A percentile compares a stretch with the other conserved stretches of the same genome.
These are phyloP conservation scores for Aspergillus calidoustus DNA, from an alignment of 2,329 filamentous ascomycete species.

Conservation along the genomic window DNA sequence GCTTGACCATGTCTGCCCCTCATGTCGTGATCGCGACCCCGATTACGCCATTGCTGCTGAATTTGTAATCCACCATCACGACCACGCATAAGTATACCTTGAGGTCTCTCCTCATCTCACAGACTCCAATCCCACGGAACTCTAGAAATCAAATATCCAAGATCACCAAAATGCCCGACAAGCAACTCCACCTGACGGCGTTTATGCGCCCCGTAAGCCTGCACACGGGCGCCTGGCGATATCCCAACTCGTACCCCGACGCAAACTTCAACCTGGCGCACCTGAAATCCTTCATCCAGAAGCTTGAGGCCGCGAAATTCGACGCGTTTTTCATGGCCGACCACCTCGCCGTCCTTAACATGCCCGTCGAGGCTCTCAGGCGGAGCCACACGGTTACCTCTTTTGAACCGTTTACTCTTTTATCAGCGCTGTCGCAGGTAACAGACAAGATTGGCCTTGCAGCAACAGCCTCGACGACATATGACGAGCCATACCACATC, in stretches of 20 bases:
- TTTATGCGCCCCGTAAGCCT: constrained; percentile 64
- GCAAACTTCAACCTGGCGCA: constrained; percentile 63
- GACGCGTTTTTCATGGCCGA: constrained; percentile 64
- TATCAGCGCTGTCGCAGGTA: constrained; percentile 55
- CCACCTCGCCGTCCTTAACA: constrained; percentile 59
- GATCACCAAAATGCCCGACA: constrained; percentile 14
- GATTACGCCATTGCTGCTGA: neutral
- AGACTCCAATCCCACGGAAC: neutral
- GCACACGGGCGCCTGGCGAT: constrained; percentile 62
- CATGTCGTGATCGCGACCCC: neutral
- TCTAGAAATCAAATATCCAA: neutral
- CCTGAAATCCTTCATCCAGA: constrained; percentile 58
- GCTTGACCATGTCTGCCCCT: neutral
- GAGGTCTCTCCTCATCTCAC: neutral
- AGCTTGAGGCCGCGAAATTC: constrained; percentile 59
- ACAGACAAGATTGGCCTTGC: constrained; percentile 57
- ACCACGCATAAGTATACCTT: neutral
- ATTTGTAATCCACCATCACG: neutral
- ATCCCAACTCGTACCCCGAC: constrained; percentile 59
- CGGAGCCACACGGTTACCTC: constrained; percentile 63
- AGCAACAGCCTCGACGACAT: constrained; percentile 58
- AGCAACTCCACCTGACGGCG: constrained; percentile 58
- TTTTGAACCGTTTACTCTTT: constrained; percentile 60
- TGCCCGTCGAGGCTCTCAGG: constrained; percentile 61
- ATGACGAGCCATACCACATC: constrained; percentile 58